Base-by-base conservation (phyloP, 495 filamentous ascomycete genomes). In the Rusavskia elegans region DNA sequence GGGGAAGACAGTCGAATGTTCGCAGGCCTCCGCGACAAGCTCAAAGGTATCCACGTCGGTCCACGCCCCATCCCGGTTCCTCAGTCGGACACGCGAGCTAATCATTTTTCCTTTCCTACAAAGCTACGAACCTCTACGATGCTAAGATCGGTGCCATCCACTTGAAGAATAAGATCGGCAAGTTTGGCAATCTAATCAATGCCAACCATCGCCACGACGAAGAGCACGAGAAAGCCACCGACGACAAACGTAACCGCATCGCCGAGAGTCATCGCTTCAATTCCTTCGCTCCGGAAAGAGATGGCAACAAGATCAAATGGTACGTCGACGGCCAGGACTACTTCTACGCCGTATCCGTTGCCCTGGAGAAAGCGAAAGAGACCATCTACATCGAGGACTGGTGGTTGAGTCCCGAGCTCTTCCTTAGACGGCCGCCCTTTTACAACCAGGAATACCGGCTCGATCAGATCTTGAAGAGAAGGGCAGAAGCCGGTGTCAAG, bases 401-500 rank as follows among this genome's bases (percentile, higher is more conserved):
- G 90, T 98, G 92, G 90, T 68, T 98, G 10, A 90, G 85, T 1
- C 90, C 90, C 0, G 90, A 98, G 63, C 67, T 96, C 53, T 98
- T 94, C 66, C 69, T 98, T 36, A 80, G 90, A 16, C 76, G 90
- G 39, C 89, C 89, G 16, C 85, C 90, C 1, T 78, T 80, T 53
- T 71, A 65, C 62, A 81, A 88, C 53, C 85, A 89, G 65, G 78
- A 95, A 76, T 96, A 84, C 84, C 76, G 90, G 5, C 69, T 98
- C 23, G 90, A 98, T 62, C 78, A 83, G 51, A 66, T 93, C 19
- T 67, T 97, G 42, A 97, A 96, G 67, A 78, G 89, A 32, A 81
- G 79, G 29, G 90, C 90, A 0, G 88, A 96, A 63, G 84, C 79
- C 0, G 90, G 92, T 9, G 90, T 98, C 37, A 92, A 96, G 67